Evolutionary conservation across 140 eudicot species (phyloP).

Genomic region (Senecio squalidus): DNA sequence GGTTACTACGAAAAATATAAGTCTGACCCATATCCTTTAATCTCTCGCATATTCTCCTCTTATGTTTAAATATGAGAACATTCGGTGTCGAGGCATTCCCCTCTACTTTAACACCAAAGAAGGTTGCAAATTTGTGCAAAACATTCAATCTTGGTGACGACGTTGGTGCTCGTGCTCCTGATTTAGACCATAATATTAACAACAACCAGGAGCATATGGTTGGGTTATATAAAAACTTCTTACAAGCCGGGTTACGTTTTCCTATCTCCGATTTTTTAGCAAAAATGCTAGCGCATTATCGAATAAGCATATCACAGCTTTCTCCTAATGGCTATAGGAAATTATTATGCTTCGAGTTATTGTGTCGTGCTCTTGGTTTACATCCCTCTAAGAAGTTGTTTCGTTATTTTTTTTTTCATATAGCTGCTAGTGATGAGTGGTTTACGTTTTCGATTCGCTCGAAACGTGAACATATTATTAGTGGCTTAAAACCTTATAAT

Average conservation of each 20-base stretch:
- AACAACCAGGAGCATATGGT: background rate
- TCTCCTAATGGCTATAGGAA: background rate
- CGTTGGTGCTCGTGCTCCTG: background rate
- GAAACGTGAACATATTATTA: background rate
- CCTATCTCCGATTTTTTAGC: background rate
- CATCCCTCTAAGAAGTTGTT: background rate
- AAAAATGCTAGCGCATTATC: background rate
- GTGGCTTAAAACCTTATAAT: background rate
- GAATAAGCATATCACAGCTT: background rate
- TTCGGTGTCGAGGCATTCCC: background rate
- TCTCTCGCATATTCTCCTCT: no score
- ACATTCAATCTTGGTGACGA: background rate
- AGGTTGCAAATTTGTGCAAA: background rate
- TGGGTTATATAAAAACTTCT: background rate
- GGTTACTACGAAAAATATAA: background rate
- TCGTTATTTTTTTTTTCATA: background rate
- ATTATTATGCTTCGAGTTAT: background rate
- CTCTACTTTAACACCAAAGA: background rate
- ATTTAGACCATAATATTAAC: background rate
- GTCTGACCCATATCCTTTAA: background rate
- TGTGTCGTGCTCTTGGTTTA: background rate
- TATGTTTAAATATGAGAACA: background rate
- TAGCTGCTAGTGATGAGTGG: background rate
- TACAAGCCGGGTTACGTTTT: background rate
- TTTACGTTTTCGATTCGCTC: background rate